Evolutionary conservation across 352 stramenopile genomes (phyloP), one percentile per base, ranked within the genome.

Genomic region (Pythium pectinolyticum): DNA sequence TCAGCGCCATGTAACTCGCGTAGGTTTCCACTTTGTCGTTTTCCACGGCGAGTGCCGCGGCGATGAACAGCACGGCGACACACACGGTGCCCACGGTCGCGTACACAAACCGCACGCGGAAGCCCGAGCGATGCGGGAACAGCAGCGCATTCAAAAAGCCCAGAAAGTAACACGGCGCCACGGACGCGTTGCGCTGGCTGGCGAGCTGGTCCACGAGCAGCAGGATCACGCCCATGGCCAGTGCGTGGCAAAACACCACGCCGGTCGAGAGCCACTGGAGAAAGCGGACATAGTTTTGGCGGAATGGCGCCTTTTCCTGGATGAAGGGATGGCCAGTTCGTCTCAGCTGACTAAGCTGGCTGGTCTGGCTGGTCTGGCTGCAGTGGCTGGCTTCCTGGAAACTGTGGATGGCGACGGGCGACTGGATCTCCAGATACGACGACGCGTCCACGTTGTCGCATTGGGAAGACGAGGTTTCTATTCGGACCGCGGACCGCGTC

Each of bases 61-160:
- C 59, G 2, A 72, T 19, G 19, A 71, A 66, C 6, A 71, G 43
- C 27, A 57, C 41, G 32, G 30, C 35, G 12, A 67, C 64, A 20
- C 50, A 50, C 0, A 66, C 43, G 2, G 71, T 78, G 2, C 54
- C 70, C 1, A 49, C 17, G 0, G 70, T 70, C 12, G 73, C 73
- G 45, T 74, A 76, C 19, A 75, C 52, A 28, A 78, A 81, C n/a
- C 74, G 60, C 12, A 82, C 63, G 39, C 74, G 71, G 43, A 82
- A 77, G 0, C 71, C 67, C 9, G 74, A 82, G 3, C 74, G 68
- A 47, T 80, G 72, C 12, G 73, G 72, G 48, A 79, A 79, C 3
- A 82, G 40, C 7, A 79, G 60, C n/a, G 74, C 66, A 57, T 82
- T 82, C 22, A 82, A 62, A 25, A 79, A 75, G 12, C 71, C 69